Base-by-base conservation (phyloP, 2,329 filamentous ascomycete genomes). In the Sporothrix phasma region DNA sequence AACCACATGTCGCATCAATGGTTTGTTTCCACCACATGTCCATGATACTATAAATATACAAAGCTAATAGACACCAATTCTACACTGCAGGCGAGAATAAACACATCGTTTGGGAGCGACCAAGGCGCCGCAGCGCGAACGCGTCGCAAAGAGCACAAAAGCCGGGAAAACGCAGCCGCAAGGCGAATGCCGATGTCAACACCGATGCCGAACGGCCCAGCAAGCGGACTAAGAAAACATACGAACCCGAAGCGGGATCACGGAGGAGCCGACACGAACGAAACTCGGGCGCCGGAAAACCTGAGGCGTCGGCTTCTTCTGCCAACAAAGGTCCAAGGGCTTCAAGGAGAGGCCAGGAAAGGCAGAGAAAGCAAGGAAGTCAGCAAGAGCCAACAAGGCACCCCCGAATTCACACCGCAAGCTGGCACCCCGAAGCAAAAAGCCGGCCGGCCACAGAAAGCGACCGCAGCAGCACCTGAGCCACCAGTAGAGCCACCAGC, bases 191-290 rank as follows among this genome's bases (percentile, higher is more conserved):
- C 31, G 62, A 58, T 6, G 10, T 34, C 31, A 54, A 58, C 10
- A 15, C 61, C 4, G 61, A 45, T 1, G n/a, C 17, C 10, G 17
- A 17, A 13, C 46, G 64, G 10, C 37, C 61, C 24, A 63, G n/a
- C 46, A 66, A 66, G 15, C 61, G 64, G n/a, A 17, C 46, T 2
- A 61, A 61, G 3, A 63, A 54, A 11, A 22, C 13, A 3, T 19
- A 5, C 13, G 58, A 41, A 15, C 17, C 34, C 6, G 56, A 49
- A 8, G 17, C 45, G 11, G 49, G 31, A 19, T 22, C 58, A 29
- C 63, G 68, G 3, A 64, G 67, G n/a, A 70, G 68, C 51, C 54
- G 41, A 11, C 65, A 69, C 34, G 67, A 66, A 24, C 67, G 67
- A 17, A 66, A 61, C 17, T 66, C 67, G 8, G 66, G 66, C 24